A percentile compares a stretch with the other conserved stretches of the same genome.
These are phyloP conservation scores for Mallotus japonicus DNA, from an alignment of 441 rosid genomes.

Conservation along the genomic window DNA sequence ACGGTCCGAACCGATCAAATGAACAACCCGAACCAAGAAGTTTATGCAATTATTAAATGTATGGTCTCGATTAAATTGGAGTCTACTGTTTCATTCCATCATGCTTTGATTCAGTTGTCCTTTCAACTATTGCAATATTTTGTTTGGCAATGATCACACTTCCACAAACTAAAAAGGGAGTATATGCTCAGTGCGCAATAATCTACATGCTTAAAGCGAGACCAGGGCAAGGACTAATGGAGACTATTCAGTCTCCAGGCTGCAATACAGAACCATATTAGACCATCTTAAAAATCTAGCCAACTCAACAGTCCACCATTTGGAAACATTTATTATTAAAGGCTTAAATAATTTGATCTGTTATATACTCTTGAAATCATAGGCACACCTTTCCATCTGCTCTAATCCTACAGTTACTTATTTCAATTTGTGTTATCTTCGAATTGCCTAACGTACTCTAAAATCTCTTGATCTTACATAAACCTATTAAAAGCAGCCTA, in stretches of 20 bases:
- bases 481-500: neutral
- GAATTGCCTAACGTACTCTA: neutral
- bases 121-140: no score
- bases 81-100: neutral
- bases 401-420: neutral
- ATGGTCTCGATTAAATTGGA: no score
- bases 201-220: neutral
- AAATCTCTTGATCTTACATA: neutral
- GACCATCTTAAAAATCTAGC: neutral
- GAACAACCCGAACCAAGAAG: no score
- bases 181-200: neutral
- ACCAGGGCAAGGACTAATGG: neutral
- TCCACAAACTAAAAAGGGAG: no score
- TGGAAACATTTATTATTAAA: neutral
- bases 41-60: no score
- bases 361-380: neutral
- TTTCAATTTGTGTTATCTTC: no score
- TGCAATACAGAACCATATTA: neutral
- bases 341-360: neutral
- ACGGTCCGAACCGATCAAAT: no score
- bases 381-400: neutral
- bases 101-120: neutral
- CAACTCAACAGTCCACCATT: neutral
- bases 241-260: neutral
- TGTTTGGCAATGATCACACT: no score